These are phyloP conservation scores for Cystobasidium tubakii DNA, from an alignment of 768 basidiomycete genomes.

Conservation along the genomic window DNA sequence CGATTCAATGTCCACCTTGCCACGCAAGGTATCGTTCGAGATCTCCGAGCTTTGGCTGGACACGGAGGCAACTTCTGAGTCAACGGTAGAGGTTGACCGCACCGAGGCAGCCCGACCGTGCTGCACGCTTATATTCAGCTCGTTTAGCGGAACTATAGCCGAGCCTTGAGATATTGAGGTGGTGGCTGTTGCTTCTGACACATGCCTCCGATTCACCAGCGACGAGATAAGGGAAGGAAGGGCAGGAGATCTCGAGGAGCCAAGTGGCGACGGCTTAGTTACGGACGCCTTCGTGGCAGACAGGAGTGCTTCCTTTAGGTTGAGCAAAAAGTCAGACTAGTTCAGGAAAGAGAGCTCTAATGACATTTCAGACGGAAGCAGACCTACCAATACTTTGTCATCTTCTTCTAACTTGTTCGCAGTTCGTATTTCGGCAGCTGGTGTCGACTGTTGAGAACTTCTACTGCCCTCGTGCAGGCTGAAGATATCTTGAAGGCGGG, in stretches of 20 bases:
- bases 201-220: constrained; percentile 28
- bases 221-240: constrained; percentile 34
- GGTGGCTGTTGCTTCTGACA: constrained; percentile 10
- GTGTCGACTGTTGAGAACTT: neutral
- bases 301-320: constrained; percentile 28
- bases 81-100: constrained; percentile 17
- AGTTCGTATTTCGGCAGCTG: neutral
- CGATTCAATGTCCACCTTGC: neutral
- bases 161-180: neutral
- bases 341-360: neutral
- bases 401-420: neutral
- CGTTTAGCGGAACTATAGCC: neutral
- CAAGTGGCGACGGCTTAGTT: neutral
- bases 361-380: neutral
- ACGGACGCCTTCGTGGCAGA: neutral
- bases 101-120: constrained; percentile 27
- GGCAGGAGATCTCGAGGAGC: neutral
- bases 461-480: neutral
- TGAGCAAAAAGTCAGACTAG: neutral
- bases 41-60: neutral
- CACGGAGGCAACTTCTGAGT: neutral
- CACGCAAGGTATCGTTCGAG: neutral
- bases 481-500: neutral
- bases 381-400: constrained; percentile 5
- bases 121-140: neutral